phyloP scores from a whole-genome alignment of 257 asterid genomes.

The Verbascum thapsus region DNA sequence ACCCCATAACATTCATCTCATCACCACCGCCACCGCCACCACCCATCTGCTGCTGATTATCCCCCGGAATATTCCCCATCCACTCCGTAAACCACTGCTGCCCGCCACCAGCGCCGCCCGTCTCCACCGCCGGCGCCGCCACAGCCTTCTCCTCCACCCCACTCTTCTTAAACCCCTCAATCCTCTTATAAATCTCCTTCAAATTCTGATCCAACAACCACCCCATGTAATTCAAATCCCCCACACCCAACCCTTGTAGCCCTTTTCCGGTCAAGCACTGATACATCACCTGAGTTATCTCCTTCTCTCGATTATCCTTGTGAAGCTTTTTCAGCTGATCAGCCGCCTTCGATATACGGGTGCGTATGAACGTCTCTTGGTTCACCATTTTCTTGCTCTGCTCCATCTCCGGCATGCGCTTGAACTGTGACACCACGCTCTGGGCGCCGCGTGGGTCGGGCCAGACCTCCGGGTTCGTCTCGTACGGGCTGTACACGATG shows the following conservation, averaged over 20 bases:
- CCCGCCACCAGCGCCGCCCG: slow-evolving; percentile 30
- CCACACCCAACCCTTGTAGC: slow-evolving; percentile 41
- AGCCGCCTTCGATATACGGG: slow-evolving; percentile 58
- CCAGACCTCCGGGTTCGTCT: slow-evolving; percentile 67
- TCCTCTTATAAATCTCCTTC: slow-evolving; percentile 63
- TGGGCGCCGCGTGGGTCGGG: slow-evolving; percentile 62
- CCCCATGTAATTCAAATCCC: slow-evolving; percentile 63
- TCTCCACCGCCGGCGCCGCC: slow-evolving; percentile 17
- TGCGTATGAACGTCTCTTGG: slow-evolving; percentile 69
- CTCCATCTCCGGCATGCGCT: slow-evolving; percentile 90
- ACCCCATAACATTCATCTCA: slow-evolving; percentile 48
- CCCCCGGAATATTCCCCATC: slow-evolving; percentile 35
- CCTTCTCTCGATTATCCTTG: slow-evolving; percentile 74
- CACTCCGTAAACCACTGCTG: slow-evolving; percentile 52
- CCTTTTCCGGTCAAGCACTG: slow-evolving; percentile 64
- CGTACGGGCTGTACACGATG: slow-evolving; percentile 71
- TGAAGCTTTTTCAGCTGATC: slow-evolving; percentile 69
- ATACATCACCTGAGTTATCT: slow-evolving; percentile 66
- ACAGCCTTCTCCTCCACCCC: background rate
- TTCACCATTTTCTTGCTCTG: slow-evolving; percentile 89
- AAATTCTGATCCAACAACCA: slow-evolving; percentile 66
- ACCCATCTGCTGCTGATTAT: slow-evolving; percentile 32
- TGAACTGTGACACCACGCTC: slow-evolving; percentile 65
- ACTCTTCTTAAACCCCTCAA: slow-evolving; percentile 54
- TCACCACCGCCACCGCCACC: slow-evolving; percentile 39